Percentiles rank a stretch among this genome's conserved stretches.
Evolutionary conservation across 23 red algal genomes (phyloP).

Genomic region (Gracilaria vermiculophylla): DNA sequence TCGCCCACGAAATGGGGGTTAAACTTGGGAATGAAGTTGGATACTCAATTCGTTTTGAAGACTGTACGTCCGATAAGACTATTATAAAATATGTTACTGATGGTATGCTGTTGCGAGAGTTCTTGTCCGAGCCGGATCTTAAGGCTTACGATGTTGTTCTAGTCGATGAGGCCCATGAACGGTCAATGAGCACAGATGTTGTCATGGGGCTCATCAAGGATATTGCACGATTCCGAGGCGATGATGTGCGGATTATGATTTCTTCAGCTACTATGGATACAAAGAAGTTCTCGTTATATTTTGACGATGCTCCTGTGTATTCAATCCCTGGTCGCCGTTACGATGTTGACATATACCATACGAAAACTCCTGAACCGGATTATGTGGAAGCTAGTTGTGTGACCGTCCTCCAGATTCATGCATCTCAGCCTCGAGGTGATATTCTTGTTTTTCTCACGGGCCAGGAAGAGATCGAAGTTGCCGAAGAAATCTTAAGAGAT

Average conservation of each 20-base stretch:
- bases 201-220: constrained; percentile 91
- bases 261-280: constrained; percentile 91
- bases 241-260: constrained; percentile 81
- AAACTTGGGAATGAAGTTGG: constrained; percentile 87
- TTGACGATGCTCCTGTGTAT: constrained; percentile 90
- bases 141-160: constrained; percentile 85
- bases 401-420: constrained; percentile 86
- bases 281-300: constrained; percentile 77
- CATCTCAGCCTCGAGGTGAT: constrained; percentile 73
- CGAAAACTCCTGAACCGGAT: constrained; percentile 65
- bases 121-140: constrained; percentile 77
- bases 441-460: constrained; percentile 97
- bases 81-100: constrained; percentile 96
- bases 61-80: constrained; percentile 82
- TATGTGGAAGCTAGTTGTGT: constrained; percentile 85
- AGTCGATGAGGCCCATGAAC: constrained; percentile 98
- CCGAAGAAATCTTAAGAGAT: constrained; percentile 69
- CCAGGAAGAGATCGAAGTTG: constrained; percentile 95
- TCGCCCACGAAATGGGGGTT: constrained; percentile 84
- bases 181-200: constrained; percentile 91
- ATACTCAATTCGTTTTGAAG: constrained; percentile 97
- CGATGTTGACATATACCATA: constrained; percentile 86
- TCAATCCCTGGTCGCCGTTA: constrained; percentile 81
- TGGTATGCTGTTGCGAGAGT: constrained; percentile 92
- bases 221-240: constrained; percentile 72